These are phyloP conservation scores for Pseudofabraea citricarpa DNA, from an alignment of 2,329 filamentous ascomycete species.

Conservation along the genomic window DNA sequence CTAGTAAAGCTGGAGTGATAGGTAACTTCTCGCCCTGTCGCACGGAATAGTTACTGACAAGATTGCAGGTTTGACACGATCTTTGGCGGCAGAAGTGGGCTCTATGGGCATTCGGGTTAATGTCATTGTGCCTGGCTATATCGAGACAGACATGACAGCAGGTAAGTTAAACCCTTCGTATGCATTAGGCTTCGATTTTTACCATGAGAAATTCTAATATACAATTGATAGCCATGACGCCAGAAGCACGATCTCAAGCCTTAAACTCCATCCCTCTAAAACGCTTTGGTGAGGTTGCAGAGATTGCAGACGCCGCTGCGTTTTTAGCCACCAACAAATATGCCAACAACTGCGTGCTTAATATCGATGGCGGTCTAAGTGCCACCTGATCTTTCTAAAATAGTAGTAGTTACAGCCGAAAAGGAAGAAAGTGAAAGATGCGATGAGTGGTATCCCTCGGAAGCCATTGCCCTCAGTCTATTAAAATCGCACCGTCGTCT, in stretches of 20 bases:
- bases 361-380: constrained; percentile 80
- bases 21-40: constrained; percentile 35
- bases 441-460: too few species aligned
- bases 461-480: constrained; percentile 42
- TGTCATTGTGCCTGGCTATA: constrained; percentile 77
- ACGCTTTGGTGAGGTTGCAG: constrained; percentile 62
- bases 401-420: too few species aligned
- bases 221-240: constrained; percentile 37
- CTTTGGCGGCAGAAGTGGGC: constrained; percentile 59
- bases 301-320: constrained; percentile 76
- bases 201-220: constrained; percentile 22
- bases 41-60: constrained; percentile 2
- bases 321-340: constrained; percentile 77
- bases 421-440: constrained; percentile 12
- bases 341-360: constrained; percentile 82
- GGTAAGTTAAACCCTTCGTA: constrained; percentile 41
- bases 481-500: constrained; percentile 58
- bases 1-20: constrained; percentile 75
- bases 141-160: constrained; percentile 74
- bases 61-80: constrained; percentile 58
- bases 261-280: constrained; percentile 53
- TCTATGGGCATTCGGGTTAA: constrained; percentile 67
- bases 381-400: constrained; percentile 48
- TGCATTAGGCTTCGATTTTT: background rate
- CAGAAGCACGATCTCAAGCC: constrained; percentile 28